Percentiles rank a stretch among this genome's conserved stretches.
These are phyloP conservation scores for Aaosphaeria arxii DNA, from an alignment of 2,329 filamentous ascomycete genomes.

Conservation along the genomic window DNA sequence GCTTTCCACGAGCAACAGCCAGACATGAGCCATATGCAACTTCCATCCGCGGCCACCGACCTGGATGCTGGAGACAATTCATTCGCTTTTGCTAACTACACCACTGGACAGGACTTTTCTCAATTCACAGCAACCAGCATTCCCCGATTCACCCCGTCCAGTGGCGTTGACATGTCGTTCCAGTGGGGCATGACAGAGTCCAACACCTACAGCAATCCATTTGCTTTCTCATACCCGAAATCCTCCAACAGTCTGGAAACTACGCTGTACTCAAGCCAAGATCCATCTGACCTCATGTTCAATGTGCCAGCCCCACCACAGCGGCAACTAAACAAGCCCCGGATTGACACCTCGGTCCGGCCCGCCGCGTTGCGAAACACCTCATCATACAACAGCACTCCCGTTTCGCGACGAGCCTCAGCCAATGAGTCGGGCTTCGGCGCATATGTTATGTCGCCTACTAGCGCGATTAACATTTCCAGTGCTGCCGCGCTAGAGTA, in stretches of 20 bases:
- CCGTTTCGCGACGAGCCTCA: slow-evolving; percentile 20
- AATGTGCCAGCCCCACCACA: slow-evolving; percentile 13
- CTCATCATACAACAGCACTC: slow-evolving; percentile 23
- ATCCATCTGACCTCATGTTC: slow-evolving; percentile 23
- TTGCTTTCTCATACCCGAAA: slow-evolving; percentile 14
- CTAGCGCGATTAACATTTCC: slow-evolving; percentile 22
- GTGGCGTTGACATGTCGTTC: slow-evolving; percentile 14
- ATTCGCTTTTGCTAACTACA: slow-evolving; percentile 37
- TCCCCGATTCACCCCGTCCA: slow-evolving; percentile 18
- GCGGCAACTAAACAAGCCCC: slow-evolving; percentile 17
- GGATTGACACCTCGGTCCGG: slow-evolving; percentile 18
- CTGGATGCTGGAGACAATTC: slow-evolving; percentile 29
- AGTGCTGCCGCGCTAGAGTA: slow-evolving; percentile 6
- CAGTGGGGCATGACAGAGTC: slow-evolving; percentile 23
- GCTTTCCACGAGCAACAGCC: slow-evolving; percentile 26
- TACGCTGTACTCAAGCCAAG: slow-evolving; percentile 18
- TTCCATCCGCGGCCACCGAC: slow-evolving; percentile 24
- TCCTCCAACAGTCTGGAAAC: slow-evolving; percentile 5
- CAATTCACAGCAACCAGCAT: slow-evolving; percentile 24
- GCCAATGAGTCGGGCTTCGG: slow-evolving; percentile 20
- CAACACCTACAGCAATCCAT: slow-evolving; percentile 22
- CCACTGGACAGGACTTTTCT: slow-evolving; percentile 34
- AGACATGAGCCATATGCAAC: slow-evolving; percentile 33
- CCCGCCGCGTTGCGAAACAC: slow-evolving; percentile 19
- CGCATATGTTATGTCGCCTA: slow-evolving; percentile 30